Evolutionary conservation across 2,329 filamentous ascomycete genomes (phyloP).

Genomic region (Pseudogymnoascus sp.): DNA sequence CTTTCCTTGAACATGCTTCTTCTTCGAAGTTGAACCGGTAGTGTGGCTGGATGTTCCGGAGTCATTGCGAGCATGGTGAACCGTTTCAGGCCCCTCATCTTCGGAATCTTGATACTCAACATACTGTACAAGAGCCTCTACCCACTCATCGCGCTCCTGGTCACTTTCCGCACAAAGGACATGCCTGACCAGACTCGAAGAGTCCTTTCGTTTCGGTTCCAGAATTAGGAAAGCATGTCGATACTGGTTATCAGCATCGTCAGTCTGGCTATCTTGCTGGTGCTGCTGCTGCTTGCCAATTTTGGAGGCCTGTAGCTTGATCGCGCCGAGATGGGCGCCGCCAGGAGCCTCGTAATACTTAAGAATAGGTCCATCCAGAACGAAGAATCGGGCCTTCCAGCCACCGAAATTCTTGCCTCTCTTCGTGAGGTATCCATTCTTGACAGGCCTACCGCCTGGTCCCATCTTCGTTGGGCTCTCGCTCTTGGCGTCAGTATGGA

Average conservation of each 20-base stretch:
- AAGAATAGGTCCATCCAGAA: slow-evolving; percentile 62
- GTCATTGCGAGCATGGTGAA: slow-evolving; percentile 34
- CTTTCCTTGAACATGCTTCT: slow-evolving; percentile 34
- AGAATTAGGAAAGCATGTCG: slow-evolving; percentile 91
- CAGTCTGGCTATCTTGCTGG: slow-evolving; percentile 50
- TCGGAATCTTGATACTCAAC: slow-evolving; percentile 66
- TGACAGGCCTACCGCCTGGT: slow-evolving; percentile 60
- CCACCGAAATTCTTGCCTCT: slow-evolving; percentile 97
- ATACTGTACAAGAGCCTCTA: slow-evolving; percentile 81
- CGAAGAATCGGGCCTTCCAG: slow-evolving; percentile 82
- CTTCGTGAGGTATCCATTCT: slow-evolving; percentile 91
- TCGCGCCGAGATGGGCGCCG: slow-evolving; percentile 83
- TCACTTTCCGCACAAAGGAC: slow-evolving; percentile 95
- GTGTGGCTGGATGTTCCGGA: slow-evolving; percentile 30
- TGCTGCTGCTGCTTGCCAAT: slow-evolving; percentile 85
- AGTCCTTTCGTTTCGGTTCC: slow-evolving; percentile 95
- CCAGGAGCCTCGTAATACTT: slow-evolving; percentile 91
- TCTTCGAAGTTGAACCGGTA: slow-evolving; percentile 36
- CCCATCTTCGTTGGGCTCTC: slow-evolving; percentile 40
- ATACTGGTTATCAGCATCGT: slow-evolving; percentile 87
- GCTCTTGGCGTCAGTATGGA: slow-evolving; percentile 31
- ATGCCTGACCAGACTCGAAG: slow-evolving; percentile 78
- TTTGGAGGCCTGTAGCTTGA: slow-evolving; percentile 83
- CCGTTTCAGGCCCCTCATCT: slow-evolving; percentile 42
- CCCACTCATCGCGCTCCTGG: slow-evolving; percentile 85